Evolutionary conservation across 192 early-diverging fungal genomes (phyloP).

Genomic region (Globomyces pollinis-pini): DNA sequence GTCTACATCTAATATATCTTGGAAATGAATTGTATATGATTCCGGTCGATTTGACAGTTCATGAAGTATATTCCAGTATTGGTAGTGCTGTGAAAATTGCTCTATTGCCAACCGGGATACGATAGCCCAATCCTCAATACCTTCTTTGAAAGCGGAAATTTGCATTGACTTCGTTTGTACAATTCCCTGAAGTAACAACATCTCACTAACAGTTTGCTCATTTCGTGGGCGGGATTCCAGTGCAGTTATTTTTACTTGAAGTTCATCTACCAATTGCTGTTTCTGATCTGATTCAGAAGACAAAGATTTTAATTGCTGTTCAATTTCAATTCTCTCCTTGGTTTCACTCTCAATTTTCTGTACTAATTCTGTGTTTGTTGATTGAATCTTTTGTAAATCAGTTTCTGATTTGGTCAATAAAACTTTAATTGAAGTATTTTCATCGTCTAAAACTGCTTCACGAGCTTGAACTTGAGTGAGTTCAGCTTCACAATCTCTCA

Average conservation of each 20-base stretch:
- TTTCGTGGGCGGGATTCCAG: conserved; percentile 5
- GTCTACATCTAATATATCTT: conserved; percentile 1
- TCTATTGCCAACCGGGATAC: conserved; percentile 24
- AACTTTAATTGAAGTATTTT: conserved; percentile 12
- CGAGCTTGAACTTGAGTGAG: conserved; percentile 21
- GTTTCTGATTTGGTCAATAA: conserved; percentile 11
- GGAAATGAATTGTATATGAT: conserved; percentile 6
- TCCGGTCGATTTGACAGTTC: conserved; percentile 5
- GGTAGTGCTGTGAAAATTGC: conserved; percentile 7
- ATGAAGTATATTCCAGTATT: conserved; percentile 1
- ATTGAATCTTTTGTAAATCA: not conserved
- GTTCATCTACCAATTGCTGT: conserved; percentile 1
- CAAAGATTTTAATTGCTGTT: not conserved
- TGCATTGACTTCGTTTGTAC: not conserved
- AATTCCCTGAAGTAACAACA: not conserved
- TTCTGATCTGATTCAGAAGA: not conserved
- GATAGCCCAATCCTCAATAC: conserved; percentile 23
- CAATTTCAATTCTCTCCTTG: not conserved
- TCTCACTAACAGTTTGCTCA: not conserved
- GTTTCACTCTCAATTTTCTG: not conserved
- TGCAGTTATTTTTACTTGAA: conserved; percentile 11
- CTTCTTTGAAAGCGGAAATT: not conserved
- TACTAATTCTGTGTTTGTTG: not conserved
- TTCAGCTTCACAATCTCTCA: conserved; percentile 8
- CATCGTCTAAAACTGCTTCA: conserved; percentile 26